Base-by-base conservation (phyloP, 1,284 basidiomycete genomes). In the Pseudozyma hubeiensis region DNA sequence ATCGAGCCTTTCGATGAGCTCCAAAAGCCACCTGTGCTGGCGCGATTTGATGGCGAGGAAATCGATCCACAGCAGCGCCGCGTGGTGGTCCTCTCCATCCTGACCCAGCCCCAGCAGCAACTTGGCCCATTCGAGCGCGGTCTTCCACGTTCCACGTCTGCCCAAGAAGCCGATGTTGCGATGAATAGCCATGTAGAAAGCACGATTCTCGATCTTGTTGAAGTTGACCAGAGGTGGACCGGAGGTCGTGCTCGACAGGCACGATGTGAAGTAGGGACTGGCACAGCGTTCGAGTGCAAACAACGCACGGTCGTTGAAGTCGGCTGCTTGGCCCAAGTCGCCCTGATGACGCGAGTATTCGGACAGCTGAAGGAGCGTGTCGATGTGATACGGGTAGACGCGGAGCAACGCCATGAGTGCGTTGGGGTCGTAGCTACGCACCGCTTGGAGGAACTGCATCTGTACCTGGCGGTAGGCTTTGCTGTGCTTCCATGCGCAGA, bases 71-170 rank as follows among this genome's bases (percentile, higher is more conserved):
- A 84, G 75, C 55, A 84, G 39, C 39, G 75, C 73, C 10, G 75
- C 83, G 41, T 84, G 83, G 14, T 81, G 83, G 37, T 84, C 83
- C 19, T 74, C 72, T 3, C 64, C 73, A 34, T 80, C 78, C 46
- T 59, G 43, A 30, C 73, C 73, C 2, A 82, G 60, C 0, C 75
- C 80, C 1, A 83, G 51, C 7, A 84, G 52, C 43, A 84, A 51
- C 59, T 83, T 84, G 58, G 72, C 55, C 81, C 81, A 84, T 50
- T 84, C 83, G 14, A 84, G 65, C 29, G 83, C 77, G 0, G 83
- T 84, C 5, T 81, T 58, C 83, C 83, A 84, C 8, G 82, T 83
- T 0, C 83, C 83, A 13, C 80, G 50, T 13, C 82, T 49, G 3
- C 81, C 78, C 19, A 83, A 51, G 43, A 79, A 80, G 17, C 77